A percentile compares a stretch with the other conserved stretches of the same genome.
Conservation (phyloP, 2,329 filamentous ascomycete species). For the Xylaria multiplex region DNA sequence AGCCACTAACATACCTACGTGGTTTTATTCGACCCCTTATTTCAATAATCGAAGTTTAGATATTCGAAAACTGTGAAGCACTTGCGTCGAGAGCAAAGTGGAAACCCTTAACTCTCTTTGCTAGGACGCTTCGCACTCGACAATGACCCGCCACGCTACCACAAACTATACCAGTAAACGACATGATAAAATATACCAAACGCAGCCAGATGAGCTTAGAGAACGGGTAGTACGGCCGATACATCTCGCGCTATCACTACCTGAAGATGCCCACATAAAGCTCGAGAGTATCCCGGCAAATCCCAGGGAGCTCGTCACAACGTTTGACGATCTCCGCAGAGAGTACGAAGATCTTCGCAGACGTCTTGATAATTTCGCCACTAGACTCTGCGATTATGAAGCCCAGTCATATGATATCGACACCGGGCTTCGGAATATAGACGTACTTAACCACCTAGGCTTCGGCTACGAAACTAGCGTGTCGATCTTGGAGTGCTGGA, state of each 20-base stretch:
- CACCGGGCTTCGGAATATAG: not conserved
- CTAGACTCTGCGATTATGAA: too few relatives aligned
- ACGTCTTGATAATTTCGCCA: too few relatives aligned
- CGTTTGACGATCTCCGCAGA: too few relatives aligned
- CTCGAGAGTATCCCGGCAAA: not conserved
- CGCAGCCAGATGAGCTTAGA: not conserved
- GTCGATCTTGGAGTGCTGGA: conserved; percentile 30
- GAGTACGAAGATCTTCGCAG: too few relatives aligned
- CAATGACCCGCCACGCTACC: not conserved
- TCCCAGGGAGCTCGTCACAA: not conserved
- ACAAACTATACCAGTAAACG: not conserved
- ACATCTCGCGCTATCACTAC: too few relatives aligned
- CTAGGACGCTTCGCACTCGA: not conserved
- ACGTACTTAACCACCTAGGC: conserved; percentile 17
- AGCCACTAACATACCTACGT: not conserved
- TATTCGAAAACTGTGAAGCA: not conserved
- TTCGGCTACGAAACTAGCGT: conserved; percentile 15
- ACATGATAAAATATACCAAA: not conserved
- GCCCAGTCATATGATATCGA: too few relatives aligned
- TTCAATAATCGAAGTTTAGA: not conserved
- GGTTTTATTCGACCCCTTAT: not conserved
- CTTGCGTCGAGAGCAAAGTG: not conserved
- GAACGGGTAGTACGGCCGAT: not conserved
- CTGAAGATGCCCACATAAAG: not conserved
- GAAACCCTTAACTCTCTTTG: conserved; percentile 1